Evolutionary conservation across 495 filamentous ascomycete species (phyloP), one percentile per base, ranked within the genome.

Genomic region (Lepidopterella palustris): DNA sequence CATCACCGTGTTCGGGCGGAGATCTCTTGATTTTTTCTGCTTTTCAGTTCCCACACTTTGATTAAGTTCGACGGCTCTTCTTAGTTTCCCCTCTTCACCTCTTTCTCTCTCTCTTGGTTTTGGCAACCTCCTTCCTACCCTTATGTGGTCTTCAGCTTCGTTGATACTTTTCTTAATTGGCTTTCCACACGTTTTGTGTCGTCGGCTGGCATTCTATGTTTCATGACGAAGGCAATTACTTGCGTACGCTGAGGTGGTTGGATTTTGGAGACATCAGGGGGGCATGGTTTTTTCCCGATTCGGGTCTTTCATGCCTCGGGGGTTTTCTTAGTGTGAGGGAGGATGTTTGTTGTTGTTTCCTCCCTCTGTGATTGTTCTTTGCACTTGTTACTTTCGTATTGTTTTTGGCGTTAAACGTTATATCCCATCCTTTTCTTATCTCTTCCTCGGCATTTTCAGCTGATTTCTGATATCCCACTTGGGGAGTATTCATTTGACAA

Each of bases 261-360:
- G 55, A 39, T 39, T n/a, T n/a, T n/a, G n/a, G 15, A 15, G 26
- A 39, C 50, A 23, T 47, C 61, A 53, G 58, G 58, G 63, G 32
- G 63, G 58, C 58, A 65, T 58, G 59, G 58, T 58, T 65, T 57
- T 57, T 42, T 53, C 50, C 63, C 58, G 6, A 20, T 25, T 61
- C 63, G 58, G 58, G 63, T 65, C 63, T 65, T 61, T 65, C 57
- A 29, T 65, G 63, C 59, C 48, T 58, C 58, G 54, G 58, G 58
- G 53, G 45, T 35, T 54, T n/a, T n/a, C n/a, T 5, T 54, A 42
- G 29, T 54, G n/a, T 11, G 5, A 21, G 21, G n/a, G 18, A 11
- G n/a, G 51, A 29, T 54, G 6, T 50, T 9, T 50, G 10, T 50
- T 50, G 9, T 50, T 50, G 13, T 50, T 15, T 50, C 23, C 9